Evolutionary conservation across 2,329 filamentous ascomycete genomes (phyloP), one percentile per base, ranked within the genome.

Genomic region (Fusarium mexicanum): DNA sequence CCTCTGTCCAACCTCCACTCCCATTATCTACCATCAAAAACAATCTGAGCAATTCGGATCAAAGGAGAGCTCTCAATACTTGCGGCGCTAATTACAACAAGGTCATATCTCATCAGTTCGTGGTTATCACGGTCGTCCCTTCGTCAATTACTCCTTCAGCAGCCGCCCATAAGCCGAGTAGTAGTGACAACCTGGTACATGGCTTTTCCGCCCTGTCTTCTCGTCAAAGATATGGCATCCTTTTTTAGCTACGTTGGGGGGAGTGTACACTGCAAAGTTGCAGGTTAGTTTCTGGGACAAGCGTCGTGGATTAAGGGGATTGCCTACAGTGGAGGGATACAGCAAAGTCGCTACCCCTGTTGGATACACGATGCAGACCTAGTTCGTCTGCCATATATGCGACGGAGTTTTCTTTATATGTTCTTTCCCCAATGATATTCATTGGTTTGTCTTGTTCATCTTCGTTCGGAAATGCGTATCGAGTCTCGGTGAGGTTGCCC

Each of bases 371-470:
- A 84, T 98, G 95, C 47, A 98, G 86, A 26, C 95, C 95, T 35
- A 98, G 90, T 84, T 94, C 90, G 81, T 98, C 95, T 44, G 94
- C 93, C 92, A 98, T 98, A 83, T 98, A 98, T 14, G 94, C 92
- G 44, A 97, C 94, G 71, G 92, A 86, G 74, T 96, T 92, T 79
- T 92, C 87, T 57, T 86, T 84, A 79, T 94, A 93, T 47, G 87
- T 88, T 44, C 89, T 93, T 78, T 94, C 89, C 50, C 90, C 91
- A 73, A 91, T 92, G 65, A 93, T 82, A 68, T 85, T 80, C 82
- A 93, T 91, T 7, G 91, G 90, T 11, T 85, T 85, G 55, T 87
- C 84, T 55, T 86, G 83, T 55, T 83, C 81, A 38, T 77, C 72
- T 29, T 81, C 81, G 55, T 86, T 80, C 2, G 95, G 95, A 84